Percentiles rank a stretch among this genome's conserved stretches.
phyloP scores from a whole-genome alignment of 257 asterid genomes.

The Eucommia ulmoides region DNA sequence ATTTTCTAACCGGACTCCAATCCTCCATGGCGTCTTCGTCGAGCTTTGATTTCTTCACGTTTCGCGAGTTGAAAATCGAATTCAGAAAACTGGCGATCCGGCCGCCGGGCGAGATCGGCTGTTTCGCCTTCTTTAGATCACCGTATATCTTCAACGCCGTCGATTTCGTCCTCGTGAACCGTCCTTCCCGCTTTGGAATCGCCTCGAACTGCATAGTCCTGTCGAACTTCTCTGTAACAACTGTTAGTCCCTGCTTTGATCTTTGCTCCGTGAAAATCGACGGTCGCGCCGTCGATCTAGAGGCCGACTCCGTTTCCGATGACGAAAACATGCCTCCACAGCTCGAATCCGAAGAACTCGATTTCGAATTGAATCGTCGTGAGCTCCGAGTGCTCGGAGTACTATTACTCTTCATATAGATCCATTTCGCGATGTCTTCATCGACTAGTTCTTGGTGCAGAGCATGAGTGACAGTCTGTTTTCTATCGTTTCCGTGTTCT shows the following conservation, averaged over 20 bases:
- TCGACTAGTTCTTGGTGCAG: background rate
- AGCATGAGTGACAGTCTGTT: background rate
- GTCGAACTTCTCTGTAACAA: background rate
- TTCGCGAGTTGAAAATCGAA: conserved; percentile 58
- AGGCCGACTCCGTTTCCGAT: background rate
- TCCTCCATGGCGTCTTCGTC: conserved; percentile 23
- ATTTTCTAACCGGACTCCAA: conserved; percentile 47
- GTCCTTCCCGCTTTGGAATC: conserved; percentile 12
- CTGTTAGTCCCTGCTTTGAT: background rate
- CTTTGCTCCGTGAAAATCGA: background rate
- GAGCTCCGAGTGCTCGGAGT: background rate
- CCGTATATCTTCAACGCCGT: conserved; percentile 27
- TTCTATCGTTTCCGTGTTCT: background rate
- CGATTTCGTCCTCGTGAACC: conserved; percentile 14
- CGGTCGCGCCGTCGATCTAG: background rate
- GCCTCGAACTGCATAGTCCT: conserved; percentile 4
- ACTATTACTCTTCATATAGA: background rate
- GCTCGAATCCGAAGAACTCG: conserved; percentile 1
- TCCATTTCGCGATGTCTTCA: background rate
- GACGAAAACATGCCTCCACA: background rate
- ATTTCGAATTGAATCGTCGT: background rate
- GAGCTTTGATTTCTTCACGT: conserved; percentile 19
- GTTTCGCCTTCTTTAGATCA: conserved; percentile 34
- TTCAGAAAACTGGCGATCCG: conserved; percentile 47
- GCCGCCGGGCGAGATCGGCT: conserved; percentile 46